Conservation (phyloP, 2,329 filamentous ascomycete genomes). For the Hymenoscyphus occultus region DNA sequence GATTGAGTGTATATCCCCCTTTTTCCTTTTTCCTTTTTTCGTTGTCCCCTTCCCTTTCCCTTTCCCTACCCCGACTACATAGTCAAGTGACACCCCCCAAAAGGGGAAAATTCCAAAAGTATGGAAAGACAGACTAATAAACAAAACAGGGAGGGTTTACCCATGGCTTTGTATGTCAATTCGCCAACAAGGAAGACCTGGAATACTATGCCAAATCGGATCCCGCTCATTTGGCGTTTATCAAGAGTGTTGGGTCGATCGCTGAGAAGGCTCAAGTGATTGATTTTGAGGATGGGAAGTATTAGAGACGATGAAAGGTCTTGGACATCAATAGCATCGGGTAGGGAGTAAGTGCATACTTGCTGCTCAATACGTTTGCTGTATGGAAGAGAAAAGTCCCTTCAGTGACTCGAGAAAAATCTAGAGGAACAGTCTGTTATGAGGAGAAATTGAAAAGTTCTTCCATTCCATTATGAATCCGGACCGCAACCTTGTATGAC, state of each 20-base stretch:
- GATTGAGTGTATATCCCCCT: slow-evolving; percentile 48
- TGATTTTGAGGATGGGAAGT: slow-evolving; percentile 55
- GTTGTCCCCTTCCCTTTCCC: no score
- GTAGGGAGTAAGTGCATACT: no score
- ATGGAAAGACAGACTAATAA: not conserved
- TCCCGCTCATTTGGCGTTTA: slow-evolving; percentile 59
- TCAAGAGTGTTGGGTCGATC: slow-evolving; percentile 46
- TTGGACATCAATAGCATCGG: not conserved
- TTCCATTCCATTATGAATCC: not conserved
- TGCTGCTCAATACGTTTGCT: not conserved
- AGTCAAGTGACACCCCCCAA: not conserved
- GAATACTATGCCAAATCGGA: slow-evolving; percentile 67
- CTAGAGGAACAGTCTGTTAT: not conserved
- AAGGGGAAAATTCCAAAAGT: no score
- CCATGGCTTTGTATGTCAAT: slow-evolving; percentile 68
- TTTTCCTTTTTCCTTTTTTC: not conserved
- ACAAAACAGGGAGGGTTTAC: slow-evolving; percentile 57
- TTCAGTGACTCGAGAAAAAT: not conserved
- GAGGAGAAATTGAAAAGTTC: not conserved
- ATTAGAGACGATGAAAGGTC: not conserved
- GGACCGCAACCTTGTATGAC: not conserved
- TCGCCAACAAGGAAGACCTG: slow-evolving; percentile 59
- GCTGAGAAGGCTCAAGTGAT: slow-evolving; percentile 55
- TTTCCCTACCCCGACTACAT: no score
- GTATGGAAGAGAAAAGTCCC: not conserved